A percentile compares a stretch with the other conserved stretches of the same genome.
Evolutionary conservation across 2,329 filamentous ascomycete genomes (phyloP).

Genomic region (Didymella sp.): DNA sequence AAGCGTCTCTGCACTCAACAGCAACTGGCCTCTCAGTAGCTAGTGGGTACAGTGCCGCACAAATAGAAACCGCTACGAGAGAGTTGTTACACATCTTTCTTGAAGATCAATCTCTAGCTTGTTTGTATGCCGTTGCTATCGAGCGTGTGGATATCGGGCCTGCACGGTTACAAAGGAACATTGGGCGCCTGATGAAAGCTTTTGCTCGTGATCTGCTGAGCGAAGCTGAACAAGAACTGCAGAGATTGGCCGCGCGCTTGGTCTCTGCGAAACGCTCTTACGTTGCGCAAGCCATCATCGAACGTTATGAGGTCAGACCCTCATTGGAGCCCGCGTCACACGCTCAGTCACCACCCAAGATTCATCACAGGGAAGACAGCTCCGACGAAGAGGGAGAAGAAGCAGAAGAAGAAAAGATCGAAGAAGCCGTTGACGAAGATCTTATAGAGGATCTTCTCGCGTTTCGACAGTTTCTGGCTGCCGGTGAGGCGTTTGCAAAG

Average conservation of each 20-base stretch:
- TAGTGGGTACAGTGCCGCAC: background rate
- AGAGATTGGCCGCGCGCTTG: background rate
- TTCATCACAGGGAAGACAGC: background rate
- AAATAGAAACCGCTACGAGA: background rate
- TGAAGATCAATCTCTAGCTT: background rate
- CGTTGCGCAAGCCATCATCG: background rate
- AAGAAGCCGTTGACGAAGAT: background rate
- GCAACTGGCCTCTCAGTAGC: background rate
- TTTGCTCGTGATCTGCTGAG: background rate
- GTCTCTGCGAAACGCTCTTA: background rate
- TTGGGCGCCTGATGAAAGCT: background rate
- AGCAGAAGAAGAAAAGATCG: background rate
- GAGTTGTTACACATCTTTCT: background rate
- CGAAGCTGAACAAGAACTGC: background rate
- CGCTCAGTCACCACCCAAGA: background rate
- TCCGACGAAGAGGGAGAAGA: background rate
- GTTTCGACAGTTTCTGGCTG: background rate
- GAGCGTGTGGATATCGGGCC: background rate
- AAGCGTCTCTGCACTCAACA: background rate
- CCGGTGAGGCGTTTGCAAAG: background rate
- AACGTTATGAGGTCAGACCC: background rate
- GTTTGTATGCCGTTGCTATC: background rate
- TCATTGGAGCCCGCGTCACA: background rate
- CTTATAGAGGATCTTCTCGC: background rate
- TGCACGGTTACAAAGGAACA: background rate